Base-by-base conservation (phyloP, 805 yeast species). In the Phaffomyces antillensis region DNA sequence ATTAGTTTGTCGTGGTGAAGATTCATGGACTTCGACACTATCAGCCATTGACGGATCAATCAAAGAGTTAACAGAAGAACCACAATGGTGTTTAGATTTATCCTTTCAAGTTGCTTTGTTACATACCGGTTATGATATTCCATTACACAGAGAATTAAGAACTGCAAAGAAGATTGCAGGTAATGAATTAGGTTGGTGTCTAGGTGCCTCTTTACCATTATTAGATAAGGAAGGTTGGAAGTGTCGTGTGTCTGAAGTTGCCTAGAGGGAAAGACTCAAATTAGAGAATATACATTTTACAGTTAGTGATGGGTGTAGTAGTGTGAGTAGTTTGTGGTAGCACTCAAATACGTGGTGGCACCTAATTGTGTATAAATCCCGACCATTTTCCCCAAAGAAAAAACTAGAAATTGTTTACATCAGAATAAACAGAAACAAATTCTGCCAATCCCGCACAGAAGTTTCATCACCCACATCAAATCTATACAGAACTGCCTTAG, bases 131-230 rank as follows among this genome's bases (percentile, higher is more conserved):
- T 93, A 93, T 66, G 97, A 91, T 55, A 88, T 93, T 52, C 96
- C 97, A 49, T 75, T 86, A 47, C 72, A 75, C 52, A 81, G 98
- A 63, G 97, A 91, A 66, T 79, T 93, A 54, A 86, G 79, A 64
- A 93, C 96, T 7, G 98, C 97, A 9, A 81, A 88, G 71, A 89
- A 79, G 62, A 87, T 93, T 55, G 84, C 81, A 42, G 79, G 81
- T 60, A 89, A 87, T 58, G 99, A 93, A 68, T 74, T 93, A 42
- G 99, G 99, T 31, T 93, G 99, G 99, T 93, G 98, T 71, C 72
- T 93, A 45, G 99, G 99, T 56, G 99, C 98, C 2, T 87, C 97
- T 2, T 75, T 93, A 56, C 98, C 98, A 9, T 70, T 93, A 55
- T 72, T 93, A 54, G 93, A 86, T 50, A 71, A 73, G 49, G 18